phyloP scores from a whole-genome alignment of 2,329 filamentous ascomycete species.

The Anisogramma anomala region DNA sequence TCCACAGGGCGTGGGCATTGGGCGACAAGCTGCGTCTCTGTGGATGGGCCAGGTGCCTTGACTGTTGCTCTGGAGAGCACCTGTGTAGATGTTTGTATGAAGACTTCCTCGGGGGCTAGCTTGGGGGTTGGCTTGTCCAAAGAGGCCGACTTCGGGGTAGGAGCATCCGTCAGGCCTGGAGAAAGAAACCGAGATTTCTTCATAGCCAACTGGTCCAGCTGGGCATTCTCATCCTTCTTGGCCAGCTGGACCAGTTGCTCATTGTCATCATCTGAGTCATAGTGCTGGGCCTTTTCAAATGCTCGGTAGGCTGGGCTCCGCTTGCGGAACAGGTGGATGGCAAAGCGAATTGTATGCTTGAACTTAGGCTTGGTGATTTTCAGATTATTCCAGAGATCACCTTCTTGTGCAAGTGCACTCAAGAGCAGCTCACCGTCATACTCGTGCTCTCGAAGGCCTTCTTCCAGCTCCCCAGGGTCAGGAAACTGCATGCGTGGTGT shows the following conservation, averaged over 20 bases:
- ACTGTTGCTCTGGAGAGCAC: neutral
- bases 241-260: no score
- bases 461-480: slow-evolving; percentile 40
- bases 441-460: slow-evolving; percentile 46
- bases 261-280: slow-evolving; percentile 17
- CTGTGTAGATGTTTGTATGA: neutral
- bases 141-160: neutral
- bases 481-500: slow-evolving; percentile 32
- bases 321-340: slow-evolving; percentile 43
- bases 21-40: neutral
- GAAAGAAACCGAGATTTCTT: neutral
- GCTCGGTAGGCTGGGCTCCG: slow-evolving; percentile 41
- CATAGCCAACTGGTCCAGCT: no score
- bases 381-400: slow-evolving; percentile 41
- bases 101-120: neutral
- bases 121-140: neutral
- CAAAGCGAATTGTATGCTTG: slow-evolving; percentile 43
- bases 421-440: slow-evolving; percentile 56
- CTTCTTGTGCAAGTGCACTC: slow-evolving; percentile 38
- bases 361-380: slow-evolving; percentile 47
- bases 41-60: neutral
- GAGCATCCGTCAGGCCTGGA: neutral
- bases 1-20: neutral
- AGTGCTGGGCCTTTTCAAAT: no score
- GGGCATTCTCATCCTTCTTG: no score